Evolutionary conservation across 441 rosid genomes (phyloP).

Genomic region (Brassica balearica): DNA sequence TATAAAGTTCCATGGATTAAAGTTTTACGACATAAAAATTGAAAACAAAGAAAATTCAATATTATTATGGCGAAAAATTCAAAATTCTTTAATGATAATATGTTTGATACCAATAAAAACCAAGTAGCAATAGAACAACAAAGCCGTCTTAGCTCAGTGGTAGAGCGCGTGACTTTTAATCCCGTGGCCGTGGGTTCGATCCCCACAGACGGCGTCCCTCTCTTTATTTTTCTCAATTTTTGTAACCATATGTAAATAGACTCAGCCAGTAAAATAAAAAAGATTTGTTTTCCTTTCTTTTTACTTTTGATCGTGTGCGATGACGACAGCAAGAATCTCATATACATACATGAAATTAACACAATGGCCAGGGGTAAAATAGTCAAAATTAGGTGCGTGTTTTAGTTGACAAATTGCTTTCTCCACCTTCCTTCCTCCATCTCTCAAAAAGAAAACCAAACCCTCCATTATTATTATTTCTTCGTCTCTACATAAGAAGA

Average conservation of each 20-base stretch:
- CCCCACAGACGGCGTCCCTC: neutral
- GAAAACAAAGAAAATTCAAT: neutral
- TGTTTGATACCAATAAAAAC: neutral
- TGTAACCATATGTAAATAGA: neutral
- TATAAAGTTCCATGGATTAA: neutral
- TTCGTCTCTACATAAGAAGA: neutral
- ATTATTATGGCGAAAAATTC: neutral
- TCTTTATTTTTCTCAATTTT: no score
- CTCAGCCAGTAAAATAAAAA: neutral
- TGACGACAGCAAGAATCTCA: neutral
- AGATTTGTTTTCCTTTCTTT: neutral
- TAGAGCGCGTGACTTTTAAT: constrained; percentile 58
- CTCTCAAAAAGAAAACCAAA: neutral
- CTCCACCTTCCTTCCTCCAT: constrained; percentile 45
- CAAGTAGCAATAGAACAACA: no score
- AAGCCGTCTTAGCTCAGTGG: constrained; percentile 56
- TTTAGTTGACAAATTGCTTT: constrained; percentile 47
- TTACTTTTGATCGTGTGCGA: constrained; percentile 13
- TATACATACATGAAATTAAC: neutral
- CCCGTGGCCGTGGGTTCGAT: constrained; percentile 52
- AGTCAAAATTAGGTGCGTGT: constrained; percentile 1
- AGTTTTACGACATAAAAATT: neutral
- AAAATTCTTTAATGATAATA: neutral
- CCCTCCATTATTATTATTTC: neutral
- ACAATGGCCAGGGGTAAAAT: neutral